These are phyloP conservation scores for Quercus engelmannii DNA, from an alignment of 306 rosid species.

Conservation along the genomic window DNA sequence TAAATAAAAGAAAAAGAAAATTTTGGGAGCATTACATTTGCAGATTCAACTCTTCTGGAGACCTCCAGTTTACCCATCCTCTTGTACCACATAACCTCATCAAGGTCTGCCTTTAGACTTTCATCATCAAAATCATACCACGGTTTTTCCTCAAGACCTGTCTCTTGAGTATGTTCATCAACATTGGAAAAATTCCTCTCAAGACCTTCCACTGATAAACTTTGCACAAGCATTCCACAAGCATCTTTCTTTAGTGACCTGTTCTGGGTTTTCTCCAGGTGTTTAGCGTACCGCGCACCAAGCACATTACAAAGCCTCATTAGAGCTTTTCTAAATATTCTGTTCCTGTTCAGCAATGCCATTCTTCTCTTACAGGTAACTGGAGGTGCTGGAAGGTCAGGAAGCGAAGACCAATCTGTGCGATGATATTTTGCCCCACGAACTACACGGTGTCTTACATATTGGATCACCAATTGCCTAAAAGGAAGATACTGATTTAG, in stretches of 20 bases:
- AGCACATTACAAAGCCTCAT: constrained; percentile 84
- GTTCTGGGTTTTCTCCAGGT: constrained; percentile 50
- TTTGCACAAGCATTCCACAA: constrained; percentile 35
- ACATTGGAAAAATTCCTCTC: constrained; percentile 11
- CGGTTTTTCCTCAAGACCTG: constrained; percentile 42
- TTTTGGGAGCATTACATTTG: constrained; percentile 24
- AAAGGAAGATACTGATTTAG: constrained; percentile 23
- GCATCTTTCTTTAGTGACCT: constrained; percentile 38
- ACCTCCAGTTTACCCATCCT: constrained; percentile 62
- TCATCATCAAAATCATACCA: constrained; percentile 81
- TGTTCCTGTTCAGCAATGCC: constrained; percentile 48
- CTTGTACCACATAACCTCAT: constrained; percentile 71
- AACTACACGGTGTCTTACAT: constrained; percentile 72
- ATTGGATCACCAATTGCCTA: constrained; percentile 85
- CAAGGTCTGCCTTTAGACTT: constrained; percentile 59
- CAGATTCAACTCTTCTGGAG: constrained; percentile 44
- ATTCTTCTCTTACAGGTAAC: constrained; percentile 68
- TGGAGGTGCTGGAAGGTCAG: constrained; percentile 84
- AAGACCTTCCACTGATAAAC: constrained; percentile 34
- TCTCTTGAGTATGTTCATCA: constrained; percentile 28
- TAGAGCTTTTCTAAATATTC: constrained; percentile 59
- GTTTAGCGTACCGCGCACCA: constrained; percentile 56
- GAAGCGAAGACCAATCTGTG: constrained; percentile 58
- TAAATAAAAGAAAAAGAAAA: constrained; percentile 16
- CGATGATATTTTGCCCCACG: constrained; percentile 76